Percentiles rank a stretch among this genome's conserved stretches.
Evolutionary conservation across 306 rosid species (phyloP).

Genomic region (Carpinus fangiana): DNA sequence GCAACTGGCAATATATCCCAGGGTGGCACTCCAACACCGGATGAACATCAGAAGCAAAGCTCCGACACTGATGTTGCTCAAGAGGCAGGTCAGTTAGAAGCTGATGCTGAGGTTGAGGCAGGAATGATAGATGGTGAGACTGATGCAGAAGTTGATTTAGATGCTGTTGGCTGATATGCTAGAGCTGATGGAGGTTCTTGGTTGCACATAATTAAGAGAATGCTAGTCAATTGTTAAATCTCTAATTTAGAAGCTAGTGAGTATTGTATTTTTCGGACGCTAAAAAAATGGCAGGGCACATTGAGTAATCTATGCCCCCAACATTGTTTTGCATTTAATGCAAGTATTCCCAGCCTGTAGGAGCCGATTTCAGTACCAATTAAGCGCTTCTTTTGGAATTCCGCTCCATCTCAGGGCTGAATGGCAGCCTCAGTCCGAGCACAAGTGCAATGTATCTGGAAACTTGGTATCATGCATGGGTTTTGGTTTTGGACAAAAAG

Average conservation of each 20-base stretch:
- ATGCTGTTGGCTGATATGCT: constrained; percentile 48
- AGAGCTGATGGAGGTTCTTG: neutral
- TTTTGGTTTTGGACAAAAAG: neutral
- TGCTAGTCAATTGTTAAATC: neutral
- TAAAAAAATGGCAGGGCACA: neutral
- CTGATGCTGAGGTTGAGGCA: constrained; percentile 75
- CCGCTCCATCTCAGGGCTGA: neutral
- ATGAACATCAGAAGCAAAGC: constrained; percentile 79
- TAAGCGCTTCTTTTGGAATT: neutral
- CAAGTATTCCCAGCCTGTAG: neutral
- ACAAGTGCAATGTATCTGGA: neutral
- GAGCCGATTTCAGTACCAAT: neutral
- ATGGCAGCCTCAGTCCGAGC: neutral
- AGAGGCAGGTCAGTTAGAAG: constrained; percentile 85
- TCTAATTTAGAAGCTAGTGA: neutral
- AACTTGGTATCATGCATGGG: neutral
- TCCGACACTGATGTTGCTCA: constrained; percentile 74
- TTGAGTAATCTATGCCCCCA: neutral
- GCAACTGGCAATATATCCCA: constrained; percentile 50
- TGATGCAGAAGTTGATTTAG: constrained; percentile 75
- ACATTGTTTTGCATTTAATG: neutral
- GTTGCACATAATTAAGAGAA: neutral
- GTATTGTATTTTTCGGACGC: neutral
- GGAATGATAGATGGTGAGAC: constrained; percentile 86
- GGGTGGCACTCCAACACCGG: constrained; percentile 58